phyloP scores from a whole-genome alignment of 495 filamentous ascomycete genomes.

The Hypoxylon lienhwacheense region DNA sequence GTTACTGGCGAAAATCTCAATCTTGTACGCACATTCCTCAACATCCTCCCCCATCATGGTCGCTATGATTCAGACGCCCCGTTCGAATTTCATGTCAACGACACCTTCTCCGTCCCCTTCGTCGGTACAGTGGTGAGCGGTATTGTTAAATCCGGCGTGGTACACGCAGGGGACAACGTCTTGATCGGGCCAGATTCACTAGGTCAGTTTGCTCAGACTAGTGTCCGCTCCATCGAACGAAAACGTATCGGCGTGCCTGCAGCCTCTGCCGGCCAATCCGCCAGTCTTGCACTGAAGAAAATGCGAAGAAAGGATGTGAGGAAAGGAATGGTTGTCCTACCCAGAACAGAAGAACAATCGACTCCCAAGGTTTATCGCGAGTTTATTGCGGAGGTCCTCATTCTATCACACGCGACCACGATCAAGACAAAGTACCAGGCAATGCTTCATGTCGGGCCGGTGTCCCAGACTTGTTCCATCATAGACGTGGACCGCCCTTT shows the following conservation, averaged over 20 bases:
- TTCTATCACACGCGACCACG: conserved; percentile 95
- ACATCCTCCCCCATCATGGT: conserved; percentile 93
- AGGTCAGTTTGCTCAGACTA: conserved; percentile 88
- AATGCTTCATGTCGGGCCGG: conserved; percentile 95
- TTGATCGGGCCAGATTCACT: conserved; percentile 89
- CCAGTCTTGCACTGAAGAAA: conserved; percentile 85
- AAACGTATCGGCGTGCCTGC: conserved; percentile 91
- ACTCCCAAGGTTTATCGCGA: conserved; percentile 84
- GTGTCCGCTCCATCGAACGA: conserved; percentile 89
- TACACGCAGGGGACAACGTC: conserved; percentile 88
- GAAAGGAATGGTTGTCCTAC: conserved; percentile 97
- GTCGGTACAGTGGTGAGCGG: conserved; percentile 95
- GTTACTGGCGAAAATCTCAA: conserved; percentile 87
- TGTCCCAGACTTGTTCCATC: conserved; percentile 94
- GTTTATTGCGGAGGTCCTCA: conserved; percentile 94
- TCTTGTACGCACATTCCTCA: conserved; percentile 84
- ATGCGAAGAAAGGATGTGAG: conserved; percentile 90
- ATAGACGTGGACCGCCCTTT: conserved; percentile 97
- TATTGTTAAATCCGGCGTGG: conserved; percentile 83
- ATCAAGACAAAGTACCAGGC: conserved; percentile 98
- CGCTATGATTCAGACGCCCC: conserved; percentile 85
- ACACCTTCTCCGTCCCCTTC: conserved; percentile 98
- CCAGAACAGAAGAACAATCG: conserved; percentile 69
- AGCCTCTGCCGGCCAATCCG: conserved; percentile 88
- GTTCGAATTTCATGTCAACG: conserved; percentile 96